These are phyloP conservation scores for Flaveria ramosissima DNA, from an alignment of 129 eudicot species.

Conservation along the genomic window DNA sequence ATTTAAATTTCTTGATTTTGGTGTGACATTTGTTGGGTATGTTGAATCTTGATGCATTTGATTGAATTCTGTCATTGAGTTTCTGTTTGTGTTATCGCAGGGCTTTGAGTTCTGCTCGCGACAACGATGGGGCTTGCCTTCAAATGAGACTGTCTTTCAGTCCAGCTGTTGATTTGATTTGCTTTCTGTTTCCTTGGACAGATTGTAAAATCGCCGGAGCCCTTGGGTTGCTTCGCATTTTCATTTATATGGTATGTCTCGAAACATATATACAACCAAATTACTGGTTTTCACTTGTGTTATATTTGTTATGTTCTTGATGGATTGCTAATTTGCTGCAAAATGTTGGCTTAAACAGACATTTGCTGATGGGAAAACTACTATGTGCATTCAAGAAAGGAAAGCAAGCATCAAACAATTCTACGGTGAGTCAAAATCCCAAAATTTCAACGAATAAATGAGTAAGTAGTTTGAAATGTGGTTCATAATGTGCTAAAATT, in stretches of 20 bases:
- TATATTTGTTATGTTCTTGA: conserved; percentile 2
- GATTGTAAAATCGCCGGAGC: conserved; percentile 63
- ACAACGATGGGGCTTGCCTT: conserved; percentile 53
- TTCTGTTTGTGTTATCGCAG: conserved; percentile 33
- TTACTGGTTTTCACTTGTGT: conserved; percentile 19
- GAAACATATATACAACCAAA: not conserved
- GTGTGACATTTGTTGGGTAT: not conserved
- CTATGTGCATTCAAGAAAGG: conserved; percentile 61
- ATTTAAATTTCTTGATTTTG: not conserved
- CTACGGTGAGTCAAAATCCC: conserved; percentile 44
- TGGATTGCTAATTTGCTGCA: conserved; percentile 22
- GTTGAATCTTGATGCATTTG: not conserved
- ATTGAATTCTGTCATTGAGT: not conserved
- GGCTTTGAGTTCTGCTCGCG: conserved; percentile 55
- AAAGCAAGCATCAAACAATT: conserved; percentile 66
- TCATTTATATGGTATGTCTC: conserved; percentile 52
- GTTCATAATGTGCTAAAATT: not conserved
- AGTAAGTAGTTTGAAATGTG: not conserved
- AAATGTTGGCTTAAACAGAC: conserved; percentile 43
- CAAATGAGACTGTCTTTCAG: conserved; percentile 64
- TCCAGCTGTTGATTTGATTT: conserved; percentile 56
- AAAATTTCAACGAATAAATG: not conserved
- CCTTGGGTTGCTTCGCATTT: conserved; percentile 55
- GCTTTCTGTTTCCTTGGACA: conserved; percentile 57
- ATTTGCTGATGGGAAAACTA: conserved; percentile 63